phyloP scores from a whole-genome alignment of 371 early-diverging fungal genomes.

The Mucor irregularis region DNA sequence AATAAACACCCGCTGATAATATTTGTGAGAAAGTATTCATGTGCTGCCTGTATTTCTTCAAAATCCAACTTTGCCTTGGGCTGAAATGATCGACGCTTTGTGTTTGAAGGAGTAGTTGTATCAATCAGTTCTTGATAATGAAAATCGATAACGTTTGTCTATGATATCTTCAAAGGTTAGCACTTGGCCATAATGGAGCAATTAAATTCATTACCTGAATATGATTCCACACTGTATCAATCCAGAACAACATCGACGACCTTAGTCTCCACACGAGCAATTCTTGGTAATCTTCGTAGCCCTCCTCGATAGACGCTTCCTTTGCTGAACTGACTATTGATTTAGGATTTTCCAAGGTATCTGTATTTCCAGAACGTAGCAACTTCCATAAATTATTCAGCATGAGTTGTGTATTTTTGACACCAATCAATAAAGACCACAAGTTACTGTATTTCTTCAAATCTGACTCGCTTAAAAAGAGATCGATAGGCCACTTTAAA shows the following conservation, averaged over 20 bases:
- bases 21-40: slow-evolving; percentile 43
- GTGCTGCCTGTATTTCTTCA: slow-evolving; percentile 59
- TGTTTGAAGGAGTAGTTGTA: slow-evolving; percentile 14
- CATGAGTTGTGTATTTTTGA: slow-evolving; percentile 48
- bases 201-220: slow-evolving; percentile 60
- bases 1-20: slow-evolving; percentile 58
- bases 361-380: slow-evolving; percentile 11
- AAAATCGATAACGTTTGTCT: slow-evolving; percentile 45
- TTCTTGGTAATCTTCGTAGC: slow-evolving; percentile 30
- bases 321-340: neutral
- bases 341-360: no score
- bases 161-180: slow-evolving; percentile 54
- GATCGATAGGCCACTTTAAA: slow-evolving; percentile 75
- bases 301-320: neutral
- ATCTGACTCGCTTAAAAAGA: slow-evolving; percentile 65
- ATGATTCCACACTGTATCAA: slow-evolving; percentile 76
- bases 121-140: slow-evolving; percentile 31
- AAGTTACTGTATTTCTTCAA: slow-evolving; percentile 58
- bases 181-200: neutral
- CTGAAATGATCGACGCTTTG: slow-evolving; percentile 5
- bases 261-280: slow-evolving; percentile 56
- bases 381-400: slow-evolving; percentile 30
- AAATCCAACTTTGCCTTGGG: slow-evolving; percentile 40
- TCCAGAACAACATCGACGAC: slow-evolving; percentile 69
- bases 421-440: slow-evolving; percentile 62